Evolutionary conservation across 306 rosid genomes (phyloP).

Genomic region (Crataegus laevigata): DNA sequence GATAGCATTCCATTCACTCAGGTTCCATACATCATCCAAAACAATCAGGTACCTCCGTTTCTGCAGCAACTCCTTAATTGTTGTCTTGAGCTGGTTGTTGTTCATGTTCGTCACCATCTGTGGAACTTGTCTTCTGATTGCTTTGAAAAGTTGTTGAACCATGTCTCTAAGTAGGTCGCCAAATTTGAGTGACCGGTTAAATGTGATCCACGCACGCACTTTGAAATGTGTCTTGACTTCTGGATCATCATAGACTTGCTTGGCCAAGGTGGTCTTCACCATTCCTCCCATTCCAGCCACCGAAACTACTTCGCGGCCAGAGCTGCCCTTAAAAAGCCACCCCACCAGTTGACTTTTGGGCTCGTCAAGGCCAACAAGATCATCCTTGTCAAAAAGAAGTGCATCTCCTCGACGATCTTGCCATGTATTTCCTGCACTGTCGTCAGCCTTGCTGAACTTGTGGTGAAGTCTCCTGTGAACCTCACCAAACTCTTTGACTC

Average conservation of each 20-base stretch:
- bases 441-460: constrained; percentile 15
- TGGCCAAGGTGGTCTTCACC: constrained; percentile 65
- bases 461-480: constrained; percentile 21
- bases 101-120: constrained; percentile 32
- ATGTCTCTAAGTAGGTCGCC: constrained; percentile 51
- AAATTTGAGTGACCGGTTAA: constrained; percentile 34
- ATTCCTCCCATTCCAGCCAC: constrained; percentile 60
- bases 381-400: constrained; percentile 49
- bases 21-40: constrained; percentile 57
- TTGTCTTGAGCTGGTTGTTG: constrained; percentile 27
- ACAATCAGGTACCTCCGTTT: constrained; percentile 46
- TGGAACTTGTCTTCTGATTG: constrained; percentile 33
- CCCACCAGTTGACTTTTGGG: constrained; percentile 30
- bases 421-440: constrained; percentile 27
- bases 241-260: constrained; percentile 57
- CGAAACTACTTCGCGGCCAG: constrained; percentile 37
- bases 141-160: constrained; percentile 31
- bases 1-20: constrained; percentile 54
- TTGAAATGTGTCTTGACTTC: constrained; percentile 44
- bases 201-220: constrained; percentile 49
- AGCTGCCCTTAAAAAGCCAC: constrained; percentile 29
- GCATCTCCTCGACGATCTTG: constrained; percentile 47
- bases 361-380: constrained; percentile 53
- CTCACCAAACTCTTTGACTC: constrained; percentile 11
- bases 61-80: constrained; percentile 43